Conservation (phyloP, 2,329 filamentous ascomycete genomes). For the Alternaria arbusti region DNA sequence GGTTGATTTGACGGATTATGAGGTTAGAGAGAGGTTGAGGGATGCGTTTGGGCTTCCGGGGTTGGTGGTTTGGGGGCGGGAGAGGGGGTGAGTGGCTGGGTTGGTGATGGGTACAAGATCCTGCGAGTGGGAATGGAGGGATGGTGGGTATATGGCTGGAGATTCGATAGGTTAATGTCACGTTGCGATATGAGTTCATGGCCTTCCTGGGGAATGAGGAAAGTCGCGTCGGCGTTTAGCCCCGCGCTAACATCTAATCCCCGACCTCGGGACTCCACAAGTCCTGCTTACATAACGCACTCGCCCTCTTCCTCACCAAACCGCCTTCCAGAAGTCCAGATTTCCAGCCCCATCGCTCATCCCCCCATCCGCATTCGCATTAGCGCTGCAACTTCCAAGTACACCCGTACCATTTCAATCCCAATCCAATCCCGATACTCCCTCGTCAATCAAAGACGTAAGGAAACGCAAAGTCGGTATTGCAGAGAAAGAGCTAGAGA, state of each 20-base stretch:
- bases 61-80: too few species aligned
- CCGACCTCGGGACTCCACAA: conserved; percentile 2
- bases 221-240: background rate
- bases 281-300: conserved; percentile 19
- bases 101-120: too few species aligned
- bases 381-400: background rate
- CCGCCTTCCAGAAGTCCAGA: background rate
- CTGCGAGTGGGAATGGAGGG: too few species aligned
- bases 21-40: background rate
- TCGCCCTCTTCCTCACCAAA: conserved; percentile 4
- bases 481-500: background rate
- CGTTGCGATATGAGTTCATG: too few species aligned
- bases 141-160: too few species aligned
- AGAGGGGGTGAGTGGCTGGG: too few species aligned
- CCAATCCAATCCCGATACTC: too few species aligned
- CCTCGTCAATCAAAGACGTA: background rate
- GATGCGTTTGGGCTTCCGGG: background rate
- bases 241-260: conserved; percentile 11
- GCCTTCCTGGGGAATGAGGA: too few species aligned
- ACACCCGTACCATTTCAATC: background rate
- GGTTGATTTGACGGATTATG: background rate
- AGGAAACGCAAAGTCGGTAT: background rate
- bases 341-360: background rate
- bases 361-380: conserved; percentile 2
- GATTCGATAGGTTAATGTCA: too few species aligned